phyloP scores from a whole-genome alignment of 768 basidiomycete genomes.

The Lactarius psammicola region DNA sequence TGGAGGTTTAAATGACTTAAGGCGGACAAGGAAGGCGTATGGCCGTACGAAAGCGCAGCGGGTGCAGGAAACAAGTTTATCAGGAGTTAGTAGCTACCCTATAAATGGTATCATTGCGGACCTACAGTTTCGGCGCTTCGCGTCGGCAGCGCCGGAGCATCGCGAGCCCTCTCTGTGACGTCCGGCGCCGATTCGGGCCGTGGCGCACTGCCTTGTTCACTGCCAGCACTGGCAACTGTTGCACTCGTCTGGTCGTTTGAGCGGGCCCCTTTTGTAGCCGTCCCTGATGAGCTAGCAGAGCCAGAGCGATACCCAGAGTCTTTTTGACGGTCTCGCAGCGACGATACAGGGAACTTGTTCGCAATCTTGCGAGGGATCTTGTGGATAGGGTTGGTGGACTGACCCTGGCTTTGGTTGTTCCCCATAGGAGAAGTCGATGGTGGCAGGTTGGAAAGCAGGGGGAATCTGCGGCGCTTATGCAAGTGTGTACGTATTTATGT shows the following conservation, averaged over 20 bases:
- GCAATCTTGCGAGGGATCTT: slow-evolving; percentile 15
- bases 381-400: slow-evolving; percentile 1
- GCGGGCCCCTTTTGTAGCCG: slow-evolving; percentile 11
- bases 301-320: slow-evolving; percentile 27
- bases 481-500: slow-evolving; percentile 25
- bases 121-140: slow-evolving; percentile 17
- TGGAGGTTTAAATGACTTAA: slow-evolving; percentile 7
- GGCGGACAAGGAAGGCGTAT: neutral
- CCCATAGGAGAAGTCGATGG: slow-evolving; percentile 26
- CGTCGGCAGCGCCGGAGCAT: slow-evolving; percentile 15
- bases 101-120: slow-evolving; percentile 14
- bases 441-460: slow-evolving; percentile 13
- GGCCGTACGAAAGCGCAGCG: neutral
- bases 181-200: slow-evolving; percentile 24
- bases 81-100: neutral
- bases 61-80: neutral
- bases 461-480: slow-evolving; percentile 15
- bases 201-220: neutral
- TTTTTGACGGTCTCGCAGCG: slow-evolving; percentile 11
- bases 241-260: neutral
- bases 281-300: slow-evolving; percentile 21
- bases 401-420: slow-evolving; percentile 22
- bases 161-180: neutral
- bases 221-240: slow-evolving; percentile 1
- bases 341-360: neutral